Evolutionary conservation across 176 grass and related monocot genomes (phyloP).

Genomic region (Bromus sterilis): DNA sequence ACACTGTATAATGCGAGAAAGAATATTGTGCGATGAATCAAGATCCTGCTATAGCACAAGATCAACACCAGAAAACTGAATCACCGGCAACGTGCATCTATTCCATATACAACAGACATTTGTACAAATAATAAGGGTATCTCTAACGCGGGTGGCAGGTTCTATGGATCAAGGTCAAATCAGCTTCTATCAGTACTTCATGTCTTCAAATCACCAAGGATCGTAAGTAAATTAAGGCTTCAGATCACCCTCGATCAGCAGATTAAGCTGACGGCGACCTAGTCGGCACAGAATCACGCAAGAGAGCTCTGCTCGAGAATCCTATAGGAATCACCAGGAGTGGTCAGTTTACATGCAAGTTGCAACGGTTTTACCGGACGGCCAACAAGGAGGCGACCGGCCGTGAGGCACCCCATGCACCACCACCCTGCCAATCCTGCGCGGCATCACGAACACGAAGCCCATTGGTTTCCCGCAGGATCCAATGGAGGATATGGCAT

Average conservation of each 20-base stretch:
- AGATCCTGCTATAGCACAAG: background rate
- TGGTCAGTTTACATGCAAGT: background rate
- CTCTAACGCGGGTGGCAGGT: background rate
- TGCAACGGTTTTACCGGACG: slow-evolving; percentile 40
- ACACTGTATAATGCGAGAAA: background rate
- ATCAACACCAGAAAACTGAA: background rate
- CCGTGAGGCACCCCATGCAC: slow-evolving; percentile 7
- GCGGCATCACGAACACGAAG: slow-evolving; percentile 3
- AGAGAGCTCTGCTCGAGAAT: background rate
- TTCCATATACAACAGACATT: background rate
- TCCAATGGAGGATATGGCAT: slow-evolving; percentile 1
- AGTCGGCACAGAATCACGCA: background rate
- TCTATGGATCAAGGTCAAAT: background rate
- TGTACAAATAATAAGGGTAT: background rate
- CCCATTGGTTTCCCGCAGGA: background rate
- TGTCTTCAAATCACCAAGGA: background rate
- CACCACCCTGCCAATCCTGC: background rate
- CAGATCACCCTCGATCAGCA: background rate
- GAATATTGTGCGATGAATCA: background rate
- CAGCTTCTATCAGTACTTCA: background rate
- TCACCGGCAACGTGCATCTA: background rate
- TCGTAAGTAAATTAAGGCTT: background rate
- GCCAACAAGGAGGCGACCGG: background rate
- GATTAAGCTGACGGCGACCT: background rate
- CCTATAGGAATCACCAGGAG: background rate